Evolutionary conservation across 805 yeast species (phyloP).

Genomic region (Metschnikowia bowlesiae): DNA sequence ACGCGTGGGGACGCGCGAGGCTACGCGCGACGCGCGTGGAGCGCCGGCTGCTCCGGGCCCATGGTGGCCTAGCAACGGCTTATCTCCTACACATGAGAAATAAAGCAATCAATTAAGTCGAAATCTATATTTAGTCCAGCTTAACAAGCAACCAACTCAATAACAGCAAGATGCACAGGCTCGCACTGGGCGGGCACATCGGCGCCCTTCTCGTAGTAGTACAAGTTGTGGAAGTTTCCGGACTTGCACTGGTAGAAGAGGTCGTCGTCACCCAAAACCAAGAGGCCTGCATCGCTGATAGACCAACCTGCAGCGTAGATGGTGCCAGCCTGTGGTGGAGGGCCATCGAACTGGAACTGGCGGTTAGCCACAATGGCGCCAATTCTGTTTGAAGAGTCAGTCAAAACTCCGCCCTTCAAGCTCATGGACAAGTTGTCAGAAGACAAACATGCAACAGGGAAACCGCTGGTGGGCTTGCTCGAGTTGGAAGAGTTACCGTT

Average conservation of each 20-base stretch:
- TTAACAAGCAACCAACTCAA: conserved; percentile 55
- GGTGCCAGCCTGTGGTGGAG: conserved; percentile 65
- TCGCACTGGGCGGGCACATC: conserved; percentile 45
- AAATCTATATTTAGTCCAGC: background rate
- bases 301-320: conserved; percentile 36
- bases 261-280: conserved; percentile 59
- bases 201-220: conserved; percentile 54
- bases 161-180: conserved; percentile 56
- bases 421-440: conserved; percentile 48
- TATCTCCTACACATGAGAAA: background rate
- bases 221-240: conserved; percentile 75
- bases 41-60: background rate
- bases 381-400: conserved; percentile 60
- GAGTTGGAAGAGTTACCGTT: conserved; percentile 12
- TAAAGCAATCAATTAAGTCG: conserved; percentile 10
- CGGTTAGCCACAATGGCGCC: conserved; percentile 79
- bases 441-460: conserved; percentile 21
- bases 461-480: conserved; percentile 5
- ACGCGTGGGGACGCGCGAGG: no score
- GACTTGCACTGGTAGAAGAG: conserved; percentile 72
- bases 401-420: conserved; percentile 47
- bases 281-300: conserved; percentile 49
- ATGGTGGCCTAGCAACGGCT: no score
- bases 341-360: conserved; percentile 78
- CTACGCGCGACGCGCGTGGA: no score